Evolutionary conservation across 1,139 yeast genomes (phyloP).

Genomic region (Kluyveromyces sp.): DNA sequence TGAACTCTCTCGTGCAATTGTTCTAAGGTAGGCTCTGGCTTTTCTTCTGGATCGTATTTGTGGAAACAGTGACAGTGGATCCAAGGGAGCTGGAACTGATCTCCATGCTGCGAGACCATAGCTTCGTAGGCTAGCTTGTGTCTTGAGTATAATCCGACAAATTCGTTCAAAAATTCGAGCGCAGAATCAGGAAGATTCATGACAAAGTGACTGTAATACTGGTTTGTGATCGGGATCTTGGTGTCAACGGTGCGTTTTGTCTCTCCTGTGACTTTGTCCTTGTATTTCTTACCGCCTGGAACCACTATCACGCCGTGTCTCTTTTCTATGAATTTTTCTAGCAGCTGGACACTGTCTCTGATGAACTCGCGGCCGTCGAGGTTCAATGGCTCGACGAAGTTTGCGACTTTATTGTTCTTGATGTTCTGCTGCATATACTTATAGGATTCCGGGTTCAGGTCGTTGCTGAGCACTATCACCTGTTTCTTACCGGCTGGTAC

Average conservation of each 20-base stretch:
- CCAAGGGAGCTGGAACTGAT: constrained; percentile 58
- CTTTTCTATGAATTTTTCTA: constrained; percentile 30
- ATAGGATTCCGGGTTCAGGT: constrained; percentile 82
- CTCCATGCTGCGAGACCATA: constrained; percentile 21
- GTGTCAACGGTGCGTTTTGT: constrained; percentile 29
- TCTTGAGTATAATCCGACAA: constrained; percentile 55
- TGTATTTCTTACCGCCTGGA: constrained; percentile 23
- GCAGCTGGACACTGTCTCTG: constrained; percentile 46
- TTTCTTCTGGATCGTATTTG: constrained; percentile 63
- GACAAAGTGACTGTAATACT: constrained; percentile 62
- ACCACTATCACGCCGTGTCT: constrained; percentile 28
- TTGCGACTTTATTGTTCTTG: constrained; percentile 50
- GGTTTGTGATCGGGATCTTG: constrained; percentile 42
- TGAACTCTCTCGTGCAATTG: constrained; percentile 61
- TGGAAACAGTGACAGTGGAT: constrained; percentile 92
- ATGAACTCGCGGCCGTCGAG: constrained; percentile 83
- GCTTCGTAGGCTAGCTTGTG: constrained; percentile 2
- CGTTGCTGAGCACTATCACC: constrained; percentile 82
- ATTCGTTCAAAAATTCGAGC: constrained; percentile 72
- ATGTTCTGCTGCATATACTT: constrained; percentile 64
- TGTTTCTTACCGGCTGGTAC: constrained; percentile 89
- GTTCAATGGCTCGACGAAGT: constrained; percentile 58
- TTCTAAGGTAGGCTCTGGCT: constrained; percentile 57
- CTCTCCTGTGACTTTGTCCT: constrained; percentile 17
- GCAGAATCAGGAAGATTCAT: constrained; percentile 97